These are phyloP conservation scores for Syzygium grande DNA, from an alignment of 345 rosid genomes.

Conservation along the genomic window DNA sequence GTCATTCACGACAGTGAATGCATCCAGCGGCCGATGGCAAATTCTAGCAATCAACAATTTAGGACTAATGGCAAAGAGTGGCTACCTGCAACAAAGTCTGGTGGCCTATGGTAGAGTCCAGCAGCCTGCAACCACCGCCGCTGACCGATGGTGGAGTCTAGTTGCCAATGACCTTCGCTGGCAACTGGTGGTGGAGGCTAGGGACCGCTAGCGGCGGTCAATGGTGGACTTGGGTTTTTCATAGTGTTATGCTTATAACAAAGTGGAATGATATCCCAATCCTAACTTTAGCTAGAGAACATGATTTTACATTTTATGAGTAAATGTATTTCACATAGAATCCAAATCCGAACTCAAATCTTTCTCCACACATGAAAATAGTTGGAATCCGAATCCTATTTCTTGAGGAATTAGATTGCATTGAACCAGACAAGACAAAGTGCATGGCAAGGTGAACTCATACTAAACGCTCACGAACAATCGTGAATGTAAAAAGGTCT, in stretches of 20 bases:
- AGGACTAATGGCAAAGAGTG: too few species aligned
- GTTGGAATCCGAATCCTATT: not conserved
- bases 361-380: not conserved
- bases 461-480: not conserved
- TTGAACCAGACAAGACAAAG: not conserved
- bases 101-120: too few species aligned
- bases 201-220: fast-evolving
- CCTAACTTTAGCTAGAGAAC: not conserved
- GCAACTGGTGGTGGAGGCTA: too few species aligned
- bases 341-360: not conserved
- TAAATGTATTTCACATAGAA: not conserved
- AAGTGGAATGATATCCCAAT: too few species aligned
- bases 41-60: too few species aligned
- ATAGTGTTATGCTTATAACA: too few species aligned
- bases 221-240: too few species aligned
- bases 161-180: too few species aligned
- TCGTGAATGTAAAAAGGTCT: too few species aligned
- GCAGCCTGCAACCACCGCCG: fast-evolving
- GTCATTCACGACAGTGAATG: too few species aligned
- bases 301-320: not conserved
- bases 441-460: not conserved
- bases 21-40: too few species aligned
- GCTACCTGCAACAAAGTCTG: too few species aligned
- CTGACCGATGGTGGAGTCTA: fast-evolving
- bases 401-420: not conserved